Evolutionary conservation across 768 basidiomycete species (phyloP).

Genomic region (Cyclocybe aegerita): DNA sequence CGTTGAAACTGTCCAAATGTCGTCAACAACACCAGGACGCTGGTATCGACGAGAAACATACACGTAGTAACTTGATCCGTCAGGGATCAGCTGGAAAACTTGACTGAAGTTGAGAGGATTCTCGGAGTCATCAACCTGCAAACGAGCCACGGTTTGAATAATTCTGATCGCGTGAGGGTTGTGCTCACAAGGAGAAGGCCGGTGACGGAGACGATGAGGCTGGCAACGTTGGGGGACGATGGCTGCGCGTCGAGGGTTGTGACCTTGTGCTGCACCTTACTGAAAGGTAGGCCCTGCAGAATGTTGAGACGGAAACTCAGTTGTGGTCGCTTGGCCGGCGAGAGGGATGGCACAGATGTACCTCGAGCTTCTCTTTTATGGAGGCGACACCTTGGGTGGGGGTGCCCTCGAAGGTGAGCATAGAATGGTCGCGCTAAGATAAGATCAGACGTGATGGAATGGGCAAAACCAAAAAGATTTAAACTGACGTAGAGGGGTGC

Average conservation of each 20-base stretch:
- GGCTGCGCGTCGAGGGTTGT: slow-evolving; percentile 89
- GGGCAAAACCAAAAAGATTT: slow-evolving; percentile 5
- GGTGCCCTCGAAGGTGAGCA: slow-evolving; percentile 79
- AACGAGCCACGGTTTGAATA: slow-evolving; percentile 3
- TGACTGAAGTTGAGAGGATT: slow-evolving; percentile 92
- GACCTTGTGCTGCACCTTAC: slow-evolving; percentile 76
- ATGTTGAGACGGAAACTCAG: background rate
- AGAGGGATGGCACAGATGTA: slow-evolving; percentile 26
- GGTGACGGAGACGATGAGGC: slow-evolving; percentile 83
- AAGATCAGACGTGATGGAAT: slow-evolving; percentile 22
- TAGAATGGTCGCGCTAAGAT: slow-evolving; percentile 71
- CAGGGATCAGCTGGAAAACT: slow-evolving; percentile 87
- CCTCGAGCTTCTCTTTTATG: slow-evolving; percentile 76
- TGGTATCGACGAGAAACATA: slow-evolving; percentile 36
- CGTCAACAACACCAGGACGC: background rate
- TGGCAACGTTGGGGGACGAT: slow-evolving; percentile 54
- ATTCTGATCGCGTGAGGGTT: background rate
- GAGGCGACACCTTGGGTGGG: slow-evolving; percentile 50
- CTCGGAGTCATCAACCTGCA: slow-evolving; percentile 75
- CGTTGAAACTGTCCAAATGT: slow-evolving; percentile 59
- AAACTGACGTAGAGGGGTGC: slow-evolving; percentile 73
- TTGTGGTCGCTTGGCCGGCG: background rate
- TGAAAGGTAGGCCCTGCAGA: slow-evolving; percentile 76
- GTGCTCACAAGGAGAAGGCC: slow-evolving; percentile 70
- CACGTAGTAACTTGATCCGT: slow-evolving; percentile 81